Conservation (phyloP, 805 yeast species). For the Candida awuae region DNA sequence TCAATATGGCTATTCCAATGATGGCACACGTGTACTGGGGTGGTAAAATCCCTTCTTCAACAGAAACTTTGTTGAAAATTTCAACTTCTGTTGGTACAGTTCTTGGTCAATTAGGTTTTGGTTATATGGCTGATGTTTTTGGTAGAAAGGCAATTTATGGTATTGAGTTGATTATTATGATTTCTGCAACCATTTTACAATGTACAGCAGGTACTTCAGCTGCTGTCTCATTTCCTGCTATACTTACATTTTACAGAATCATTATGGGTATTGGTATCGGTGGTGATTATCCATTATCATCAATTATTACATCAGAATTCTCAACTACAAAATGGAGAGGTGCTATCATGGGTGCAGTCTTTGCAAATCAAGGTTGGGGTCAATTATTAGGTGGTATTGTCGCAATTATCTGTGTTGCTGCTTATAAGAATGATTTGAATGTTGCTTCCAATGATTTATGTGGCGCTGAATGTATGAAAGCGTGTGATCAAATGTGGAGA, state of each 20-base stretch:
- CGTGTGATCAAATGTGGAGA: constrained; percentile 95
- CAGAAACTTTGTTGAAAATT: constrained; percentile 70
- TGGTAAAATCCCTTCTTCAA: constrained; percentile 54
- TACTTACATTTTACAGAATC: constrained; percentile 71
- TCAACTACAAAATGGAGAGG: constrained; percentile 97
- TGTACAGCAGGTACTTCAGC: constrained; percentile 65
- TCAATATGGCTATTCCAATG: constrained; percentile 76
- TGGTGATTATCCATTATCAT: constrained; percentile 92
- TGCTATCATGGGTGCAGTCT: constrained; percentile 94
- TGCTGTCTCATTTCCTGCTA: constrained; percentile 65
- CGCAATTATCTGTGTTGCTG: constrained; percentile 68
- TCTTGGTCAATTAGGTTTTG: constrained; percentile 82
- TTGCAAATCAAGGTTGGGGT: constrained; percentile 97
- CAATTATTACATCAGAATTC: constrained; percentile 89
- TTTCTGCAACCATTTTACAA: constrained; percentile 70
- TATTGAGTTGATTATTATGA: constrained; percentile 76
- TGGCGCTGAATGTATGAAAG: constrained; percentile 58
- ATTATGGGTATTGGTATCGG: constrained; percentile 95
- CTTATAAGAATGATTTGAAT: constrained; percentile 55
- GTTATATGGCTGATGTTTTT: constrained; percentile 67
- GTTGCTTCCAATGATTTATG: constrained; percentile 55
- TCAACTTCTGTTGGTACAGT: constrained; percentile 93
- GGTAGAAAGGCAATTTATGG: constrained; percentile 91
- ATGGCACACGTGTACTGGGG: constrained; percentile 69
- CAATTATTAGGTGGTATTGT: constrained; percentile 83